Evolutionary conservation across 2,329 filamentous ascomycete genomes (phyloP).

Genomic region (Cercospora brassicicola): DNA sequence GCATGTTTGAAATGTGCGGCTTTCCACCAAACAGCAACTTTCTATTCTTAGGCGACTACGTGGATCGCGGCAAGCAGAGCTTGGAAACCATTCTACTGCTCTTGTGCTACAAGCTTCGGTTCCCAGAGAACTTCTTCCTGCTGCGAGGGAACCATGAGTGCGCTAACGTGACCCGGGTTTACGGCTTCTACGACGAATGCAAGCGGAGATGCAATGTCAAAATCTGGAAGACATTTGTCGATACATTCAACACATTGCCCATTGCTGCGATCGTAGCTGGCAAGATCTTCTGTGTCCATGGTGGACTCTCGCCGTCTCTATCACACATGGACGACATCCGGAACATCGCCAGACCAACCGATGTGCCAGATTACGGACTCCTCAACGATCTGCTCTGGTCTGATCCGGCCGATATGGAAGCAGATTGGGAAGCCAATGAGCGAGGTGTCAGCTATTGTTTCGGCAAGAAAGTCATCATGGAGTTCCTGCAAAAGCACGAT

Average conservation of each 20-base stretch:
- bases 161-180: conserved; percentile 91
- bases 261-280: conserved; percentile 95
- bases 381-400: conserved; percentile 96
- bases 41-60: conserved; percentile 92
- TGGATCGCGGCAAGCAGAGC: conserved; percentile 93
- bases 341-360: conserved; percentile 90
- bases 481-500: conserved; percentile 90
- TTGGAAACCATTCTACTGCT: conserved; percentile 90
- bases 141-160: conserved; percentile 95
- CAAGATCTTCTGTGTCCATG: conserved; percentile 97
- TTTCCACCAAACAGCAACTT: conserved; percentile 92
- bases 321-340: conserved; percentile 98
- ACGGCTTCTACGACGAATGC: conserved; percentile 98
- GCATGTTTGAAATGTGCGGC: conserved; percentile 98
- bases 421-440: conserved; percentile 95
- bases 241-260: conserved; percentile 92
- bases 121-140: conserved; percentile 95
- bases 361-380: conserved; percentile 94
- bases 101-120: conserved; percentile 95
- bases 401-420: conserved; percentile 94
- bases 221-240: conserved; percentile 96
- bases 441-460: conserved; percentile 97
- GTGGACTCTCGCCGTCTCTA: conserved; percentile 85
- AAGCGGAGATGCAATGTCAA: conserved; percentile 95
- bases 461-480: conserved; percentile 95